Base-by-base conservation (phyloP, 805 yeast species). In the Starmerella khaoyaiensis region DNA sequence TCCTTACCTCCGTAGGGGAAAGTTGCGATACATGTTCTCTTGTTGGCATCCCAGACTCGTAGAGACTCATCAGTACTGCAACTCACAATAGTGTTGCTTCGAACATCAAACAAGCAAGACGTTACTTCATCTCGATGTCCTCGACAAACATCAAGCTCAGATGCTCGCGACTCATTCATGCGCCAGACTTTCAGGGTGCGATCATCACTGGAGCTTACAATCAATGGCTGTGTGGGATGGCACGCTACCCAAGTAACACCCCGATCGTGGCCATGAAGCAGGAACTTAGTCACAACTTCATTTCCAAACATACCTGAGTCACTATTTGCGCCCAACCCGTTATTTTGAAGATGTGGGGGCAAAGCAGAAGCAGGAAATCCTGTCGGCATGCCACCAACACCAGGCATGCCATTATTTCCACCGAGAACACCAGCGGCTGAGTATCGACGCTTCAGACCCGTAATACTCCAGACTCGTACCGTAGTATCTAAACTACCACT, bases 241-340 rank as follows among this genome's bases (percentile, higher is more conserved):
- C 93, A 93, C 10, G 94, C 68, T 16, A 96, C 97, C 94, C 94
- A 90, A 58, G 90, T 87, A 53, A 90, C 98, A 57, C 97, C 97
- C 58, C 94, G 78, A 54, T 90, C 94, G 58, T 90, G 99, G 35
- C 98, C 99, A 59, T 93, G 97, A 43, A 90, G 68, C 15, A 90
- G 94, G 57, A 80, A 90, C 62, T 93, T 90, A 41, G 94, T 94
- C 57, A 84, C 94, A 16, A 82, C 79, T 58, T 80, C 80, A 38
- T 96, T 79, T 39, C 96, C 96, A 62, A 90, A 90, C 35, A 86
- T 79, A 55, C 90, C 97, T 40, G 44, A 41, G 28, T 33, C 40
- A 16, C 19, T 4, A 21, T 23, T 32, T 24, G 21, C 15, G 19
- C 33, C 21, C 16, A 16, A 28, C 27, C 36, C 29, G 26, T 23